These are phyloP conservation scores for Aspergillus carlsbadensis DNA, from an alignment of 495 filamentous ascomycete genomes.

Conservation along the genomic window DNA sequence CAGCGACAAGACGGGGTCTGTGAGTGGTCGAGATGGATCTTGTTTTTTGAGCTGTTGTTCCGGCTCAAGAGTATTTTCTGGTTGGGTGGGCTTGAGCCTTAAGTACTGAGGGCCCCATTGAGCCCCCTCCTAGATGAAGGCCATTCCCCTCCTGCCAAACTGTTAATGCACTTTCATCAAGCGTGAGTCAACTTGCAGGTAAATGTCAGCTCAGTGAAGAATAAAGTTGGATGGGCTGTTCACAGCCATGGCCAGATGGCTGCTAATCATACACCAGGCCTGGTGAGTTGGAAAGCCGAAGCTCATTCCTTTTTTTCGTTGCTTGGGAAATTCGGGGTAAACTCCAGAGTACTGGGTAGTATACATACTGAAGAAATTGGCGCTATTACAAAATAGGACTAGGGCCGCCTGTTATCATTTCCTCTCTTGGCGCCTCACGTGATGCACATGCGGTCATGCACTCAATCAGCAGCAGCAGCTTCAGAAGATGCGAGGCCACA, in stretches of 20 bases:
- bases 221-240: conserved; percentile 1
- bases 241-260: neutral
- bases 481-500: no score
- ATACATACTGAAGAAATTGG: no score
- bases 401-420: conserved; percentile 14
- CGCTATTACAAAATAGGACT: neutral
- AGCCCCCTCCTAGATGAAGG: conserved; percentile 1
- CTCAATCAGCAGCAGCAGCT: neutral
- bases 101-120: neutral
- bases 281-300: neutral
- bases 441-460: conserved; percentile 18
- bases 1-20: neutral
- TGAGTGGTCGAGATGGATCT: conserved; percentile 7
- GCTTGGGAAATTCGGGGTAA: no score
- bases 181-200: conserved; percentile 18
- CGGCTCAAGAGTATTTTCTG: neutral
- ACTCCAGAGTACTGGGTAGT: no score
- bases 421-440: conserved; percentile 9
- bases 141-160: neutral
- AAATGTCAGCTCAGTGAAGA: neutral
- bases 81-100: conserved; percentile 6
- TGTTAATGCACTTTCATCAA: conserved; percentile 3
- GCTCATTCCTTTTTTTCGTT: neutral
- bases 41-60: neutral
- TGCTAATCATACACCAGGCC: neutral